Base-by-base conservation (phyloP, 345 rosid species). In the Orychophragmus violaceus region DNA sequence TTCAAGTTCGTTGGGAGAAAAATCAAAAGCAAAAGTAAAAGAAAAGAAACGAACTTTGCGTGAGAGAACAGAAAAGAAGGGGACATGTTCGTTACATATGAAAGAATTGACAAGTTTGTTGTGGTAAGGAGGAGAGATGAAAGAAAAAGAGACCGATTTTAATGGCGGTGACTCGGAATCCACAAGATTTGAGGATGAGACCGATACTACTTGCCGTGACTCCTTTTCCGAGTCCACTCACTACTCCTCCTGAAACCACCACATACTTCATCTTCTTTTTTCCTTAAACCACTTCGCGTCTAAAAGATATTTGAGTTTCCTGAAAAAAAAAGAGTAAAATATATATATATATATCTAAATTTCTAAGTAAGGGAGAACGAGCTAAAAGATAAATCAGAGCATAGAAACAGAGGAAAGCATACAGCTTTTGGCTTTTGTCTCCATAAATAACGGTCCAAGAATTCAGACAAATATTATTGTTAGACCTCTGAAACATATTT, bases 151-250 rank as follows among this genome's bases (percentile, higher is more conserved):
- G 9, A 74, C 78, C 78, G 0, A 75, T 75, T 70, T 75, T 75
- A 64, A 75, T 75, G 75, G 78, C 70, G 44, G 78, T 75, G 51
- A 75, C 75, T 49, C 75, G 42, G 67, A 69, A 64, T 0, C 78
- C 78, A 68, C 78, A 75, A 0, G 78, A 69, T 35, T 69, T 75
- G 50, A 75, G 75, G 42, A 83, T 77, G 8, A 83, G 79, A 14
- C 87, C 87, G 35, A 83, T 79, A 48, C 87, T 81, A 70, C 87
- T 83, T 19, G 87, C 87, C 0, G 85, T 83, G 35, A 83, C 87
- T 29, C 87, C 87, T 74, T 83, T 83, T 2, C 87, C 87, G 25
- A 83, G 82, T 4, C 87, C 87, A 53, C 87, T 83, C 67, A 83
- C 87, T 21, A 83, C 86, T 64, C 86, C 89, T 2, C 89, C 89